Conservation (phyloP, 352 stramenopile genomes). For the Phytophthora syringae region DNA sequence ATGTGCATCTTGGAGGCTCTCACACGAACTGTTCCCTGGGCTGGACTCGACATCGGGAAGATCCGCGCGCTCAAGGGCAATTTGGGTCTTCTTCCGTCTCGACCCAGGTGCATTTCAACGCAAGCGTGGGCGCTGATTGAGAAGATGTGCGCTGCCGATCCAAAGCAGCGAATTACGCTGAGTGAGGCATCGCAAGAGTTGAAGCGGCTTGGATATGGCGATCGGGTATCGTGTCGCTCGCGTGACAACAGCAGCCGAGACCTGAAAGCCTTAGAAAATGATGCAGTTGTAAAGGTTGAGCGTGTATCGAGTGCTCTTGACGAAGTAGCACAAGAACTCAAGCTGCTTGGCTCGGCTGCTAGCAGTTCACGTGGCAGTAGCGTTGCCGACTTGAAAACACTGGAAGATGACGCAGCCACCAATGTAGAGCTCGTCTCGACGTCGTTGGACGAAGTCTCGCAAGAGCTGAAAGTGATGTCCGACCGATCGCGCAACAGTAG, state of each 20-base stretch:
- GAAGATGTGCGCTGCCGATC: conserved; percentile 68
- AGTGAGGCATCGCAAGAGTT: conserved; percentile 57
- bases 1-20: conserved; percentile 82
- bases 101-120: conserved; percentile 45
- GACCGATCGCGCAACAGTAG: conserved; percentile 25
- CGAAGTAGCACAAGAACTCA: conserved; percentile 50
- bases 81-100: conserved; percentile 55
- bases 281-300: conserved; percentile 26
- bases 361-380: conserved; percentile 23
- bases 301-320: conserved; percentile 33
- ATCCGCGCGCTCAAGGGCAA: conserved; percentile 66
- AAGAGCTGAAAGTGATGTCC: conserved; percentile 44
- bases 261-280: conserved; percentile 15
- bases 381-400: conserved; percentile 9
- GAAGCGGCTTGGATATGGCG: conserved; percentile 53
- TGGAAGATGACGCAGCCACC: conserved; percentile 20
- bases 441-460: conserved; percentile 46
- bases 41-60: conserved; percentile 44
- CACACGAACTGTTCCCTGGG: conserved; percentile 60
- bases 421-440: conserved; percentile 22
- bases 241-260: conserved; percentile 29
- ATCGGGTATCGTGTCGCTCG: conserved; percentile 26
- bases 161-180: conserved; percentile 49
- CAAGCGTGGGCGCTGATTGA: conserved; percentile 65
- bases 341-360: conserved; percentile 39